These are phyloP conservation scores for Endothia cerciana DNA, from an alignment of 2,329 filamentous ascomycete genomes.

Conservation along the genomic window DNA sequence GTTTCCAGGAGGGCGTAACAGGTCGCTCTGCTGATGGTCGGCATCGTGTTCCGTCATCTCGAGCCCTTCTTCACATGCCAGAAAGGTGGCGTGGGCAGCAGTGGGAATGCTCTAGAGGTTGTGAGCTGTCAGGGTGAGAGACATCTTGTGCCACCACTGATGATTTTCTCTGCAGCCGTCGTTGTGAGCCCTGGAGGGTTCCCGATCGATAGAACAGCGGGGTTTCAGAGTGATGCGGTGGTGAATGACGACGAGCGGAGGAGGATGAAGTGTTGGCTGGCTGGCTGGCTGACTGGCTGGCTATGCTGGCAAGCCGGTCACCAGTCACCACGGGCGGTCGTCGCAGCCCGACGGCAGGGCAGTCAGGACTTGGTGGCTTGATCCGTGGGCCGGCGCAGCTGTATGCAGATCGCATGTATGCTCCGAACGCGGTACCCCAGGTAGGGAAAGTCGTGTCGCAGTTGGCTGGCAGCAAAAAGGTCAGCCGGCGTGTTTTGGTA, in stretches of 20 bases:
- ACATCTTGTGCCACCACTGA: conserved; percentile 26
- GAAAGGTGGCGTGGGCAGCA: conserved; percentile 14
- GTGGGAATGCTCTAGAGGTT: conserved; percentile 20
- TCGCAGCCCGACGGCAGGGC: neutral
- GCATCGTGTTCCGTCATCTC: conserved; percentile 30
- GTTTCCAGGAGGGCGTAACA: conserved; percentile 15
- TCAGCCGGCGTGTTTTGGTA: conserved; percentile 3
- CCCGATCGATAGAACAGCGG: neutral
- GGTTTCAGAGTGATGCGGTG: neutral
- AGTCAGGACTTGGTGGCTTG: neutral
- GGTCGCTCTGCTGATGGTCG: conserved; percentile 24
- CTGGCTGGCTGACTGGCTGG: conserved; percentile 4
- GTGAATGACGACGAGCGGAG: neutral
- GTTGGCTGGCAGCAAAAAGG: neutral
- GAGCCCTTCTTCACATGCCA: conserved; percentile 28
- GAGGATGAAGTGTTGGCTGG: neutral
- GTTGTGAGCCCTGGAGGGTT: neutral
- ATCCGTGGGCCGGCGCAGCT: conserved; percentile 2
- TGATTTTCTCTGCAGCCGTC: neutral
- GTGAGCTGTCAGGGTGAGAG: conserved; percentile 17
- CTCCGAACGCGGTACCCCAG: neutral
- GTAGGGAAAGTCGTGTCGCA: neutral
- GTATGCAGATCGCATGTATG: conserved; percentile 2
- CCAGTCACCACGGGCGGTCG: neutral
- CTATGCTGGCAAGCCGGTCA: neutral